phyloP scores from a whole-genome alignment of 441 rosid species.

The Croton laevigatus region DNA sequence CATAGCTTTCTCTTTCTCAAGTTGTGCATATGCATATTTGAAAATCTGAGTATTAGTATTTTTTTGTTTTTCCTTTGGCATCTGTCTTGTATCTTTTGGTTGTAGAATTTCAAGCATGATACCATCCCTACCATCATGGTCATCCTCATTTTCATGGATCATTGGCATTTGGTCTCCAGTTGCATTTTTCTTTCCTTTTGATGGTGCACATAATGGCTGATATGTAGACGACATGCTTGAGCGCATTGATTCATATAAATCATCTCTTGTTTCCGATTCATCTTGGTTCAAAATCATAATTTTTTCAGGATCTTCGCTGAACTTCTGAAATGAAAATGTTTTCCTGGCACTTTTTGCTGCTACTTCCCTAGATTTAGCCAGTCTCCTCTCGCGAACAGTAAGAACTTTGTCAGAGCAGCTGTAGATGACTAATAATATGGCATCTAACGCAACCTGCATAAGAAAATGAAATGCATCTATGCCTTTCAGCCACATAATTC shows the following conservation, averaged over 20 bases:
- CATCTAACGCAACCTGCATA: constrained; percentile 64
- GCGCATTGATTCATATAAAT: constrained; percentile 30
- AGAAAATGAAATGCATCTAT: constrained; percentile 19
- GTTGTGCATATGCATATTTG: constrained; percentile 64
- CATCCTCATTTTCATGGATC: constrained; percentile 41
- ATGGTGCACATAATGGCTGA: constrained; percentile 31
- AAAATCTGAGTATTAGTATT: constrained; percentile 62
- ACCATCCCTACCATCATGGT: constrained; percentile 33
- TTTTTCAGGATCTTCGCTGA: constrained; percentile 36
- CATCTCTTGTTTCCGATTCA: constrained; percentile 35
- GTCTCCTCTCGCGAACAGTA: constrained; percentile 68
- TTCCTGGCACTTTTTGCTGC: constrained; percentile 73
- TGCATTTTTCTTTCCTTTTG: constrained; percentile 41
- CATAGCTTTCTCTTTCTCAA: constrained; percentile 80
- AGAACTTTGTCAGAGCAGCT: constrained; percentile 92
- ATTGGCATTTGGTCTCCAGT: constrained; percentile 32
- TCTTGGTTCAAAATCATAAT: constrained; percentile 46
- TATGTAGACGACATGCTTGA: constrained; percentile 35
- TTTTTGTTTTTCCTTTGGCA: constrained; percentile 40
- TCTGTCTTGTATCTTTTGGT: constrained; percentile 39
- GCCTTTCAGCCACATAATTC: constrained; percentile 8
- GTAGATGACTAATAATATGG: constrained; percentile 74
- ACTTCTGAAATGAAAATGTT: constrained; percentile 57
- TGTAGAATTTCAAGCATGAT: constrained; percentile 34
- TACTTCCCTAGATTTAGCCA: constrained; percentile 80